Percentiles rank a stretch among this genome's conserved stretches.
Evolutionary conservation across 192 early-diverging fungal species (phyloP).

Genomic region (Mortierella claussenii): DNA sequence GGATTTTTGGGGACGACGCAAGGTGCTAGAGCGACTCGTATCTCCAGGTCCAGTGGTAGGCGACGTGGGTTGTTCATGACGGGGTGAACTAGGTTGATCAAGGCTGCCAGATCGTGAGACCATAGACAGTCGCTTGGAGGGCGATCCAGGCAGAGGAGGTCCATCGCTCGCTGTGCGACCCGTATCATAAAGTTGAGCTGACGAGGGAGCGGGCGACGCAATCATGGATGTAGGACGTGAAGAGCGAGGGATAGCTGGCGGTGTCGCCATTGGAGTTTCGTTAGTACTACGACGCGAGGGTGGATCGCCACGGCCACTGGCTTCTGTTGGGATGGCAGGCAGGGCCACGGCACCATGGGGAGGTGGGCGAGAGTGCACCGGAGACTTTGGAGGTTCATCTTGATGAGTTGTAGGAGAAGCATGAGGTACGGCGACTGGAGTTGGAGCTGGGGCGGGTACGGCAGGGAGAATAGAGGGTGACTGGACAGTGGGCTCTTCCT

Average conservation of each 20-base stretch:
- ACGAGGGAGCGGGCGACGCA: slow-evolving; percentile 13
- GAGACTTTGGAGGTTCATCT: slow-evolving; percentile 40
- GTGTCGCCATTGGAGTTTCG: slow-evolving; percentile 26
- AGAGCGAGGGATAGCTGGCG: slow-evolving; percentile 25
- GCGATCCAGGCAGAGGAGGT: slow-evolving; percentile 34
- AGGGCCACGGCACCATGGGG: slow-evolving; percentile 24
- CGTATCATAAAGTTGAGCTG: slow-evolving; percentile 10
- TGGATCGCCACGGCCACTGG: too few species aligned
- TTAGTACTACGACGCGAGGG: slow-evolving; percentile 23
- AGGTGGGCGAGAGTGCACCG: slow-evolving; percentile 17
- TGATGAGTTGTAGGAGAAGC: slow-evolving; percentile 2
- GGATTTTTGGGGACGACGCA: slow-evolving; percentile 37
- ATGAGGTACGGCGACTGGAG: not conserved
- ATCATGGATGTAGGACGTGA: slow-evolving; percentile 51
- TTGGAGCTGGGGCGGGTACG: slow-evolving; percentile 8
- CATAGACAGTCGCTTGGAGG: slow-evolving; percentile 33
- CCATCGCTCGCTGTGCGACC: slow-evolving; percentile 15
- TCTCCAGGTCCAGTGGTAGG: slow-evolving; percentile 18
- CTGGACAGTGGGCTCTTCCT: slow-evolving; percentile 20
- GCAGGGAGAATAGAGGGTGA: slow-evolving; percentile 6
- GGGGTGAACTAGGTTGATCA: slow-evolving; percentile 24
- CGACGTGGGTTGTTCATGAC: slow-evolving; percentile 5
- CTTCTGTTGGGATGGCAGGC: slow-evolving; percentile 23
- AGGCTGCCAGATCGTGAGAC: slow-evolving; percentile 31
- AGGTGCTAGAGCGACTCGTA: slow-evolving; percentile 26